Percentiles rank a stretch among this genome's conserved stretches.
Conservation (phyloP, 2,329 filamentous ascomycete species). For the Xylaria sp. region DNA sequence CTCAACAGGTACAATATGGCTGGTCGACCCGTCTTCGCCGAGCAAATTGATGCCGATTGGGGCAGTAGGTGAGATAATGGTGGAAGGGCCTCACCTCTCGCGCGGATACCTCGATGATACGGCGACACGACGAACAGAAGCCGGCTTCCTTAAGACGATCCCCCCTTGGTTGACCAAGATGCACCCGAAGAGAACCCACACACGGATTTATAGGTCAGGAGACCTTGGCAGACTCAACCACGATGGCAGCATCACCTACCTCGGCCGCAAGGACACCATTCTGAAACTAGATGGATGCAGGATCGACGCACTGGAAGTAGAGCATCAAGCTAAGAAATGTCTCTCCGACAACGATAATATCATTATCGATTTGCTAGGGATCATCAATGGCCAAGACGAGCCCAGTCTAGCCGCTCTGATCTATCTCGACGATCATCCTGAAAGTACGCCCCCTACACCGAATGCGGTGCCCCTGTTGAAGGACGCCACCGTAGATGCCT, state of each 20-base stretch:
- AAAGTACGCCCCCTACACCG: constrained; percentile 7
- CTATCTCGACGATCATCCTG: constrained; percentile 27
- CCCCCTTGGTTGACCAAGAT: constrained; percentile 19
- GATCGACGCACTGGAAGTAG: constrained; percentile 28
- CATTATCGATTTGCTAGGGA: constrained; percentile 24
- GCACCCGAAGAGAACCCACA: constrained; percentile 19
- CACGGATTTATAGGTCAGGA: constrained; percentile 25
- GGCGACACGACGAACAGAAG: constrained; percentile 22
- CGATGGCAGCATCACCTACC: constrained; percentile 23
- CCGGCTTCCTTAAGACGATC: constrained; percentile 18
- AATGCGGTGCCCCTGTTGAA: constrained; percentile 18
- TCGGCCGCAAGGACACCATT: constrained; percentile 27
- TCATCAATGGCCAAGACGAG: constrained; percentile 28
- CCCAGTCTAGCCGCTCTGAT: constrained; percentile 27
- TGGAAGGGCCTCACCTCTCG: constrained; percentile 26
- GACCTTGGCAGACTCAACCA: constrained; percentile 26
- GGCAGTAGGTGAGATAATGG: constrained; percentile 21
- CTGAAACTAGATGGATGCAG: constrained; percentile 30
- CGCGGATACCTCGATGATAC: constrained; percentile 27
- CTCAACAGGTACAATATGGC: constrained; percentile 25
- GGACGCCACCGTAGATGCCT: constrained; percentile 20
- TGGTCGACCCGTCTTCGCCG: constrained; percentile 22
- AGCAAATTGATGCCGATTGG: constrained; percentile 26
- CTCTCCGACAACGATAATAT: constrained; percentile 28
- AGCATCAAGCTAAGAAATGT: constrained; percentile 28